Evolutionary conservation across 257 asterid species (phyloP), one percentile per base, ranked within the genome.

Genomic region (Knoxia roxburghii): DNA sequence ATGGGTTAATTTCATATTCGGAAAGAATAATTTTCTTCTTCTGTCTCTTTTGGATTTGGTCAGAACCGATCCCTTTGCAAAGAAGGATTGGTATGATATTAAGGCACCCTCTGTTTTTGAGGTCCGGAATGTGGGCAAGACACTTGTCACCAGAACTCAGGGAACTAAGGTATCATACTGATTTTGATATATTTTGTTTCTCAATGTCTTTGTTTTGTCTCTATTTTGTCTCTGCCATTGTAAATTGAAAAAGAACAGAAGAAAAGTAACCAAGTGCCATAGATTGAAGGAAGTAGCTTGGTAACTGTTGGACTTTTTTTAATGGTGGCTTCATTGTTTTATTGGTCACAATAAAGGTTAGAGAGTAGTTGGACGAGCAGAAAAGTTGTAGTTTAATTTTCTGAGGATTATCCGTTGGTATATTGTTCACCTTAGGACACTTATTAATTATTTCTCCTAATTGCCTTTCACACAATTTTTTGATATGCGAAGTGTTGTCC

Each of bases 1-100:
- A 18, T 64, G 13, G 30, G 2, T 45, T 45, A 14, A 18, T 15
- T 59, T 56, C 6, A 15, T 17, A 1, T 17, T 48, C 9, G 2
- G 20, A 1, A 48, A 48, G 1, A 12, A 46, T 46, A 2, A 46
- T 46, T 46, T 46, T 46, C 15, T 46, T 10, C 1, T 46, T 46
- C 15, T 12, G 41, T 37, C 9, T 37, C 41, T 32, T 7, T 67
- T 56, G 59, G 4, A 30, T 33, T 26, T 52, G 21, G n/a, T 6
- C 76, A 77, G 82, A 30, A 64, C 37, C 15, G 82, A 77, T 72
- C 82, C 82, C 9, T 77, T 43, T 41, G 80, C 83, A 9, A 78
- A 75, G 75, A 78, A 78, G 80, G 83, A 78, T 5, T 78, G 83
- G 83, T 78, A 78, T 15, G 80, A 68, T 35, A 29, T 78, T 30